Percentiles rank a stretch among this genome's conserved stretches.
Conservation (phyloP, 2,329 filamentous ascomycete genomes). For the Botryotinia narcissicola region DNA sequence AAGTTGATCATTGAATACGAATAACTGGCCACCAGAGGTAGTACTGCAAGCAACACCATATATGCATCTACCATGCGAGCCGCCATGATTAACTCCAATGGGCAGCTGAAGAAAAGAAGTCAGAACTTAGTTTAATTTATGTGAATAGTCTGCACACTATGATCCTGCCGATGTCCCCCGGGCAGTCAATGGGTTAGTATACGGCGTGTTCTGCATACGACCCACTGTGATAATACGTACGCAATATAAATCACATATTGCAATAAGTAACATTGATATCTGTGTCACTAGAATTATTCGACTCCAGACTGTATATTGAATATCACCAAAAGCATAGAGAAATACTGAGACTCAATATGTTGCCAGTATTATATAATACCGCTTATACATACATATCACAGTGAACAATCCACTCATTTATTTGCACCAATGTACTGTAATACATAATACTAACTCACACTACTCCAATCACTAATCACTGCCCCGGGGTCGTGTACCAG, state of each 20-base stretch:
- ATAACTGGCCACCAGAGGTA: background rate
- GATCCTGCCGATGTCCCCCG: background rate
- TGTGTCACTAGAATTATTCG: background rate
- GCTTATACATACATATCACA: background rate
- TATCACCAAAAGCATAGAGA: background rate
- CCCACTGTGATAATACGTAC: background rate
- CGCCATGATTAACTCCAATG: background rate
- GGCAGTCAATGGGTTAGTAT: background rate
- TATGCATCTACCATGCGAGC: background rate
- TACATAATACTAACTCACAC: background rate
- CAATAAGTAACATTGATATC: background rate
- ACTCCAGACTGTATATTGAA: background rate
- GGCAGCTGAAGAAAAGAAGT: background rate
- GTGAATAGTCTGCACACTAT: background rate
- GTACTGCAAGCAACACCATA: background rate
- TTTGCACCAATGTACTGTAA: background rate
- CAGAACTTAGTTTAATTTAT: background rate
- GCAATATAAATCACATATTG: background rate
- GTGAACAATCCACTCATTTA: background rate
- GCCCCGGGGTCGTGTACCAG: no score
- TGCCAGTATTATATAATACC: background rate
- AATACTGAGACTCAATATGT: background rate
- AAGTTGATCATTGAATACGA: background rate
- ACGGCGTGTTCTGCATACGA: background rate
- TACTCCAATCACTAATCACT: background rate